Evolutionary conservation across 768 basidiomycete species (phyloP).

Genomic region (Termitomyces sp.): DNA sequence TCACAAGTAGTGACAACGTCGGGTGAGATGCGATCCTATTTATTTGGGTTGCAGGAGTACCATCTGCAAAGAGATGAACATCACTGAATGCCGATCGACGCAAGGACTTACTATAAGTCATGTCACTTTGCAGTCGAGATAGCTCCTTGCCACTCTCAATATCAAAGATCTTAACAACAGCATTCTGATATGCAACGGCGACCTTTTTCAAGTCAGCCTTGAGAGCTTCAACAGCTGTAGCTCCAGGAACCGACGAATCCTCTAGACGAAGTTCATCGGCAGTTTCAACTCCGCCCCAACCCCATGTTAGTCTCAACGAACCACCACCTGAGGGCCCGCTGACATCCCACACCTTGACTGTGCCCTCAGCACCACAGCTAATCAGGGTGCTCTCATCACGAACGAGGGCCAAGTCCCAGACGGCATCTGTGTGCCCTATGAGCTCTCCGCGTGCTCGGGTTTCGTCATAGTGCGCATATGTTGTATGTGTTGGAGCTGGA

Average conservation of each 20-base stretch:
- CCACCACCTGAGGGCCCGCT: conserved; percentile 62
- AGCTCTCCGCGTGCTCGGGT: conserved; percentile 74
- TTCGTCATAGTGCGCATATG: conserved; percentile 89
- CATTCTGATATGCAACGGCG: conserved; percentile 87
- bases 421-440: conserved; percentile 91
- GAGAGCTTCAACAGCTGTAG: conserved; percentile 81
- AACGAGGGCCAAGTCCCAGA: conserved; percentile 92
- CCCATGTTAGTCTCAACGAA: conserved; percentile 75
- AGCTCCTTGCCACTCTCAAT: conserved; percentile 84
- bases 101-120: conserved; percentile 48
- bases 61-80: conserved; percentile 45
- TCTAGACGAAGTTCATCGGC: conserved; percentile 42
- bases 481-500: conserved; percentile 73
- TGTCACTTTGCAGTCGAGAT: conserved; percentile 55
- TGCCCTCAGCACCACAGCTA: conserved; percentile 88
- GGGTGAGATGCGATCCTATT: conserved; percentile 90
- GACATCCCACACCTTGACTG: conserved; percentile 93
- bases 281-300: conserved; percentile 65
- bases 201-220: conserved; percentile 83
- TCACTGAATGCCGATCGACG: neutral
- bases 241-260: conserved; percentile 56
- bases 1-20: conserved; percentile 82
- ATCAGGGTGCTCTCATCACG: conserved; percentile 82
- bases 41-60: conserved; percentile 72
- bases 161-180: conserved; percentile 87